Evolutionary conservation across 2,329 filamentous ascomycete genomes (phyloP).

Genomic region (Xylariales sp.): DNA sequence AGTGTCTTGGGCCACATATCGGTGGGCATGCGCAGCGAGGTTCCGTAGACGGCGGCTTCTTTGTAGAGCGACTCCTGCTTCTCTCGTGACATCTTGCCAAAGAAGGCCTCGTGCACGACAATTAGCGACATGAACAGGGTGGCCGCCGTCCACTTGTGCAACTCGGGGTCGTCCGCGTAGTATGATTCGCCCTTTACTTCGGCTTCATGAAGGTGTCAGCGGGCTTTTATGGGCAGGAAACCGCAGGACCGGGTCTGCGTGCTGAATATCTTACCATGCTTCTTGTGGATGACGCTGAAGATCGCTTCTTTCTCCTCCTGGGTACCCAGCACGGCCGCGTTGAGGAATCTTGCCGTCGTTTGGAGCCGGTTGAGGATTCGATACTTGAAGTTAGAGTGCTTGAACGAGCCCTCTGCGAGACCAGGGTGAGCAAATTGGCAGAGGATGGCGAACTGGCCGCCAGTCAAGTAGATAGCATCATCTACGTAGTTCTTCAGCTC

Average conservation of each 20-base stretch:
- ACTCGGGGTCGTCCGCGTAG: constrained; percentile 20
- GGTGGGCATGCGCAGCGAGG: constrained; percentile 12
- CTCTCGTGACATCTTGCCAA: constrained; percentile 9
- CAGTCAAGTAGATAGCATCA: constrained; percentile 12
- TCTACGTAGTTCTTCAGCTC: constrained; percentile 6
- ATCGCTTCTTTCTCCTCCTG: constrained; percentile 17
- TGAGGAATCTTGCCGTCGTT: constrained; percentile 19
- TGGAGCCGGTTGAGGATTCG: constrained; percentile 18
- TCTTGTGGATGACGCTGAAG: constrained; percentile 19
- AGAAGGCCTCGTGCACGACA: constrained; percentile 20
- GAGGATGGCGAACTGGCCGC: constrained; percentile 16
- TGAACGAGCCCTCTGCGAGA: constrained; percentile 18
- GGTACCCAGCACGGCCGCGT: constrained; percentile 18
- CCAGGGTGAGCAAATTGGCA: constrained; percentile 21
- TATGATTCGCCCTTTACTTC: constrained; percentile 19
- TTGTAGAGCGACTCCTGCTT: constrained; percentile 10
- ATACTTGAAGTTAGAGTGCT: constrained; percentile 19
- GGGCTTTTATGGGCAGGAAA: not conserved
- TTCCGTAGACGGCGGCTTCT: constrained; percentile 5
- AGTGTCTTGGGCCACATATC: constrained; percentile 30
- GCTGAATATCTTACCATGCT: constrained; percentile 8
- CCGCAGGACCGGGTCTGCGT: too few relatives aligned
- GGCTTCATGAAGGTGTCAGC: not conserved
- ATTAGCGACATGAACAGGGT: constrained; percentile 20
- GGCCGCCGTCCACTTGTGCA: constrained; percentile 24